phyloP scores from a whole-genome alignment of 2,329 filamentous ascomycete genomes.

The Apiospora marii region DNA sequence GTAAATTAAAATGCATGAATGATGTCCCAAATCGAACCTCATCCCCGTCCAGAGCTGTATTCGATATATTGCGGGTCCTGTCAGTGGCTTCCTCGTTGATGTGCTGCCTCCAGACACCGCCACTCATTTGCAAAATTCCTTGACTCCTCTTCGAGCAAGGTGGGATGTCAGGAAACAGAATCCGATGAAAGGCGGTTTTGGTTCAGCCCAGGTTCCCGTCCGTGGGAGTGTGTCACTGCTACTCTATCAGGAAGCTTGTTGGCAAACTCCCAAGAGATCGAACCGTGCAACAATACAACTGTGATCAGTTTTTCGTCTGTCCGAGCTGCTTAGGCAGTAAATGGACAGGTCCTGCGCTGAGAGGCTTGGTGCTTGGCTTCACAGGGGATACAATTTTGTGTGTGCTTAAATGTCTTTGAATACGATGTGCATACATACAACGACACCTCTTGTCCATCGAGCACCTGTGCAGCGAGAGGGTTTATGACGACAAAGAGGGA shows the following conservation, averaged over 20 bases:
- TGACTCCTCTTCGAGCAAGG: not conserved
- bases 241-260: not conserved
- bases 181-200: not conserved
- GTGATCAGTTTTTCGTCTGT: not conserved
- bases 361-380: not conserved
- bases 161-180: not conserved
- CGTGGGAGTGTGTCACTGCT: not conserved
- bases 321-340: not conserved
- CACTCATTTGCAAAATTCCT: not conserved
- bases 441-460: not conserved
- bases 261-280: not conserved
- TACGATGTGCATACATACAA: not conserved
- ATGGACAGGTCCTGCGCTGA: not conserved
- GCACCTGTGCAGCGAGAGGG: constrained; percentile 2
- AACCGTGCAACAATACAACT: not conserved
- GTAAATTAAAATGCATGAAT: not conserved
- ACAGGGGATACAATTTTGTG: not conserved
- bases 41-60: not conserved
- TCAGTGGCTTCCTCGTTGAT: not conserved
- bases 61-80: not conserved
- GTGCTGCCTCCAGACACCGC: not conserved
- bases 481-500: not conserved
- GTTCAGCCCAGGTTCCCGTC: not conserved
- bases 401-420: not conserved
- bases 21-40: not conserved